These are phyloP conservation scores for Knufia fluminis DNA, from an alignment of 2,329 filamentous ascomycete genomes.

Conservation along the genomic window DNA sequence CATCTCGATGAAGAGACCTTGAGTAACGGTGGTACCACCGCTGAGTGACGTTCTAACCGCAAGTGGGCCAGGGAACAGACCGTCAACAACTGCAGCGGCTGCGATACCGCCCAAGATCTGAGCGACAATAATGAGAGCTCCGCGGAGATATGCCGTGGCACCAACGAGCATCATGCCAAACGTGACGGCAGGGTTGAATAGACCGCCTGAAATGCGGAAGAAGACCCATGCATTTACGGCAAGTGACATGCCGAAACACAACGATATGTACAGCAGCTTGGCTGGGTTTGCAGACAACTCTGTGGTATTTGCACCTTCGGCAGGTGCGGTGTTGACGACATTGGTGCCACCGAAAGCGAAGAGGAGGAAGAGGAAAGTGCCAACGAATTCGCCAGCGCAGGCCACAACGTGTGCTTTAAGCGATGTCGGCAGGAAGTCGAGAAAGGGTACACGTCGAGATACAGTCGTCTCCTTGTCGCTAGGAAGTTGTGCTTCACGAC, in stretches of 20 bases:
- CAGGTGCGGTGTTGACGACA: slow-evolving; percentile 31
- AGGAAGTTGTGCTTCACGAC: slow-evolving; percentile 12
- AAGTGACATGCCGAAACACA: slow-evolving; percentile 38
- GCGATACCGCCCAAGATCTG: slow-evolving; percentile 52
- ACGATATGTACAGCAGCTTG: slow-evolving; percentile 30
- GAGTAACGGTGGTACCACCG: slow-evolving; percentile 41
- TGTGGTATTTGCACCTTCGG: slow-evolving; percentile 3
- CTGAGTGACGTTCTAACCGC: slow-evolving; percentile 47
- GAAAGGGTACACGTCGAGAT: slow-evolving; percentile 14
- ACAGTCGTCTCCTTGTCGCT: slow-evolving; percentile 14
- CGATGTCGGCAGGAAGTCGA: slow-evolving; percentile 10
- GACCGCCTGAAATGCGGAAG: slow-evolving; percentile 42
- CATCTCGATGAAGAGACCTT: slow-evolving; percentile 60
- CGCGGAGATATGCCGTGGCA: slow-evolving; percentile 45
- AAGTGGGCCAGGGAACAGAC: slow-evolving; percentile 49
- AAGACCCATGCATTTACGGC: slow-evolving; percentile 47
- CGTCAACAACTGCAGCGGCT: slow-evolving; percentile 49
- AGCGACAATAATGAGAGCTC: slow-evolving; percentile 42
- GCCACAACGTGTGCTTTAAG: slow-evolving; percentile 32
- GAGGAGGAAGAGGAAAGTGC: slow-evolving; percentile 43
- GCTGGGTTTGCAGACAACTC: slow-evolving; percentile 10
- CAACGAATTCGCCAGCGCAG: slow-evolving; percentile 41
- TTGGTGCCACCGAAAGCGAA: slow-evolving; percentile 40
- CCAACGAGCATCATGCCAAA: slow-evolving; percentile 50
- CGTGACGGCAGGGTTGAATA: slow-evolving; percentile 44